phyloP scores from a whole-genome alignment of 208 protist species.

The Porcisia deanei region DNA sequence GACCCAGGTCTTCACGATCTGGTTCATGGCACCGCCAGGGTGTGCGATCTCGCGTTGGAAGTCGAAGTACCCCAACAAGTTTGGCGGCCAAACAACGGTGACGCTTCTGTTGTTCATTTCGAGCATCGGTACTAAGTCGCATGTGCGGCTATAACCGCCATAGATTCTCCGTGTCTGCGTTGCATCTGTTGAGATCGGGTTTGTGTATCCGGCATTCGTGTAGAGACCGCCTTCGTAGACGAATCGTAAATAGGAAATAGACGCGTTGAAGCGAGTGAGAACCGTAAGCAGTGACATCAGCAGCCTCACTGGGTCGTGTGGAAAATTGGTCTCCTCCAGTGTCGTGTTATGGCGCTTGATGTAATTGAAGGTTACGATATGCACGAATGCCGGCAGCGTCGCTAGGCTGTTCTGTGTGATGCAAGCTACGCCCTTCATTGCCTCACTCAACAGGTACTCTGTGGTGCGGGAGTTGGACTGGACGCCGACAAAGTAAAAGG shows the following conservation, averaged over 20 bases:
- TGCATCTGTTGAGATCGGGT: slow-evolving; percentile 8
- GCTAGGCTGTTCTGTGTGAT: slow-evolving; percentile 48
- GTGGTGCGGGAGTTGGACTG: slow-evolving; percentile 40
- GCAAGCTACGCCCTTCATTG: slow-evolving; percentile 47
- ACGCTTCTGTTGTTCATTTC: slow-evolving; percentile 27
- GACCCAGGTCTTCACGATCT: slow-evolving; percentile 47
- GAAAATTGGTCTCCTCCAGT: slow-evolving; percentile 29
- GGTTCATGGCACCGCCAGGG: slow-evolving; percentile 32
- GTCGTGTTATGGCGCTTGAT: slow-evolving; percentile 41
- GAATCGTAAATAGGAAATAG: slow-evolving; percentile 45
- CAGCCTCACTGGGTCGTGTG: slow-evolving; percentile 18
- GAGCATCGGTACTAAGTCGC: slow-evolving; percentile 20
- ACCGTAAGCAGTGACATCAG: slow-evolving; percentile 39
- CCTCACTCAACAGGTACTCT: slow-evolving; percentile 43
- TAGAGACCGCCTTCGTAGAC: slow-evolving; percentile 34
- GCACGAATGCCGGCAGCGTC: slow-evolving; percentile 56
- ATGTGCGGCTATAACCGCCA: slow-evolving; percentile 17
- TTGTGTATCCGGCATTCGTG: slow-evolving; percentile 32
- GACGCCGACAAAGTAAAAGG: slow-evolving; percentile 59
- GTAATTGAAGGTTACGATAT: slow-evolving; percentile 60
- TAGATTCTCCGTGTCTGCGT: slow-evolving; percentile 12
- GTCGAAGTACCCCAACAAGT: slow-evolving; percentile 23
- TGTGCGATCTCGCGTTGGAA: slow-evolving; percentile 19
- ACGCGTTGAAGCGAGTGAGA: slow-evolving; percentile 35
- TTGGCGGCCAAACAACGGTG: slow-evolving; percentile 17